Percentiles rank a stretch among this genome's conserved stretches.
Conservation (phyloP, 148 eudicot genomes). For the Polygonum aviculare region DNA sequence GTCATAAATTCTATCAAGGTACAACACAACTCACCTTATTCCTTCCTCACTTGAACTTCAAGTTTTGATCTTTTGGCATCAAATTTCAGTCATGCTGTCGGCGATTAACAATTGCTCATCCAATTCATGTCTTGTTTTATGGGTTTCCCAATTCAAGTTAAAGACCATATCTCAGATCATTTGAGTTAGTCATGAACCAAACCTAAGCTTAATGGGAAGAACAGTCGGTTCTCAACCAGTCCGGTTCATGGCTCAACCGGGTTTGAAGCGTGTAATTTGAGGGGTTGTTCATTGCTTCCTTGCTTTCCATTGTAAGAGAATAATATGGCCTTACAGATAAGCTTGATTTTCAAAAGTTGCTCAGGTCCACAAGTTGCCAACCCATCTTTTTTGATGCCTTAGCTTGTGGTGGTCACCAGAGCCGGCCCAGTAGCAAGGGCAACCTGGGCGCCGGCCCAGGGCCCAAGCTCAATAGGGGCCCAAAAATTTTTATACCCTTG, state of each 20-base stretch:
- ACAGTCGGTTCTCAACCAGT: no score
- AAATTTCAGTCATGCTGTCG: not conserved
- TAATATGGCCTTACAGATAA: not conserved
- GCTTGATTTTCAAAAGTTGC: not conserved
- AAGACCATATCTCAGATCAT: not conserved
- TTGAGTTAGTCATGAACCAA: no score
- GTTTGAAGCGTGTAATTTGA: conserved; percentile 28
- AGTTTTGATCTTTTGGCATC: not conserved
- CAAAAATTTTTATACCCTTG: no score
- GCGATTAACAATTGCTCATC: not conserved
- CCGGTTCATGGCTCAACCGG: no score
- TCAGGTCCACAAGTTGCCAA: not conserved
- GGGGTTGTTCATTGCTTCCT: conserved; percentile 29
- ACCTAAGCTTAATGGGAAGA: no score
- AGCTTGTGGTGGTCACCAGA: no score
- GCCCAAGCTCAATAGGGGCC: no score
- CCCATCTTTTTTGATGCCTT: not conserved
- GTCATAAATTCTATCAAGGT: conserved; percentile 1
- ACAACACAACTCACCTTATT: not conserved
- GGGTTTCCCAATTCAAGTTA: not conserved
- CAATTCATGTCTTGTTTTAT: not conserved
- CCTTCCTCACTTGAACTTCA: not conserved
- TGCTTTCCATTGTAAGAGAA: not conserved
- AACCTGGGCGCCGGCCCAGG: no score
- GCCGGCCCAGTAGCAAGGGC: no score